Percentiles rank a stretch among this genome's conserved stretches.
These are phyloP conservation scores for Podosphaera aphanis DNA, from an alignment of 2,329 filamentous ascomycete species.

Conservation along the genomic window DNA sequence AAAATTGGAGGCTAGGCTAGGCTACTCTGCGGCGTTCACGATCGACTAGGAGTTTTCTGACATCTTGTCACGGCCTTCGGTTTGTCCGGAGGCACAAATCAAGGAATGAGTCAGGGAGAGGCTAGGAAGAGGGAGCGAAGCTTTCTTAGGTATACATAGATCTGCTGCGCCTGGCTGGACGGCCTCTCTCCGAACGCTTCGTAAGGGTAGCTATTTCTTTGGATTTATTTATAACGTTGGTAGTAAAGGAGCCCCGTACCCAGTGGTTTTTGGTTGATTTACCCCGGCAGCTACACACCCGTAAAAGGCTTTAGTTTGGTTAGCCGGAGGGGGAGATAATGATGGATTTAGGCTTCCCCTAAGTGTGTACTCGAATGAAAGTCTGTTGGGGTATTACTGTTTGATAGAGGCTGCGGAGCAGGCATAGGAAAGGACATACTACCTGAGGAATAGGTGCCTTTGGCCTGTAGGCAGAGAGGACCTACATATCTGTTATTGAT, in stretches of 20 bases:
- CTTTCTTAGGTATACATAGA: not conserved
- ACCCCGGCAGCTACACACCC: not conserved
- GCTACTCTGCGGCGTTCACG: not conserved
- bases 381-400: not conserved
- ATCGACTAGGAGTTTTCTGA: not conserved
- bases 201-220: not conserved
- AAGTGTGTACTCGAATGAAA: not conserved
- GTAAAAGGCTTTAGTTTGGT: not conserved
- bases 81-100: not conserved
- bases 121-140: not conserved
- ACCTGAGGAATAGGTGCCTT: not conserved
- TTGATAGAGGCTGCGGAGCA: not conserved
- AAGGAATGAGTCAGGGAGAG: not conserved
- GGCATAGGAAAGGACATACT: not conserved
- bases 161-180: not conserved
- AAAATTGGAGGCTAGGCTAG: not conserved
- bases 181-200: not conserved
- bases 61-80: not conserved
- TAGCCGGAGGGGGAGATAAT: not conserved
- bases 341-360: not conserved
- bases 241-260: not conserved
- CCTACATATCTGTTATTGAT: not conserved
- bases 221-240: not conserved
- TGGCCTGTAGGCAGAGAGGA: not conserved
- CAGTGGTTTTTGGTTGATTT: not conserved